A percentile compares a stretch with the other conserved stretches of the same genome.
These are phyloP conservation scores for Malassezia arunalokei DNA, from an alignment of 1,284 basidiomycete species.

Conservation along the genomic window DNA sequence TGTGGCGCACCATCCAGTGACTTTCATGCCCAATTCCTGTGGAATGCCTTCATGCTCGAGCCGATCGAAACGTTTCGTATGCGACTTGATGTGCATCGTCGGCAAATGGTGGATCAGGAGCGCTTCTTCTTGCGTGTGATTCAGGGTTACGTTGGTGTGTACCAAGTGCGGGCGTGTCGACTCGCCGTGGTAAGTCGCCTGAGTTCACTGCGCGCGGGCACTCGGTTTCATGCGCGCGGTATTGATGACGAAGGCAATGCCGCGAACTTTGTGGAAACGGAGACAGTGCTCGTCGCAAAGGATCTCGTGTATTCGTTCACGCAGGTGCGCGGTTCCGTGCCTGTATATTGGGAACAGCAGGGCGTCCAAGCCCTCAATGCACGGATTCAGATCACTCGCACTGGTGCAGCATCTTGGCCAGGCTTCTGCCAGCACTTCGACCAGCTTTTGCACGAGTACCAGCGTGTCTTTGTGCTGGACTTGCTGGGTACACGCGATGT, in stretches of 20 bases:
- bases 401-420: slow-evolving; percentile 76
- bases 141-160: slow-evolving; percentile 67
- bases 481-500: slow-evolving; percentile 55
- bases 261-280: slow-evolving; percentile 96
- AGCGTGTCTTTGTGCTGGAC: slow-evolving; percentile 35
- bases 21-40: slow-evolving; percentile 51
- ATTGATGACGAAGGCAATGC: slow-evolving; percentile 95
- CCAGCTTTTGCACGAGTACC: slow-evolving; percentile 52
- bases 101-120: slow-evolving; percentile 56
- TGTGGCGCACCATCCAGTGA: slow-evolving; percentile 4
- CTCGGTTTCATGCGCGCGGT: slow-evolving; percentile 89
- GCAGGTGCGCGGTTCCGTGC: slow-evolving; percentile 75
- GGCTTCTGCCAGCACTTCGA: slow-evolving; percentile 89
- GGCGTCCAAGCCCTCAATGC: slow-evolving; percentile 54
- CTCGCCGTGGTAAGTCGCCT: slow-evolving; percentile 70
- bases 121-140: slow-evolving; percentile 60
- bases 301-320: slow-evolving; percentile 75
- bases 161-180: slow-evolving; percentile 47
- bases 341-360: slow-evolving; percentile 92
- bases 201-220: slow-evolving; percentile 89
- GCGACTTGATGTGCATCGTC: slow-evolving; percentile 55
- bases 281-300: slow-evolving; percentile 73
- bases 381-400: slow-evolving; percentile 53
- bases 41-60: slow-evolving; percentile 71
- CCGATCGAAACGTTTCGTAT: slow-evolving; percentile 69